Evolutionary conservation across 768 basidiomycete genomes (phyloP).

Genomic region (Flagelloscypha sp.): DNA sequence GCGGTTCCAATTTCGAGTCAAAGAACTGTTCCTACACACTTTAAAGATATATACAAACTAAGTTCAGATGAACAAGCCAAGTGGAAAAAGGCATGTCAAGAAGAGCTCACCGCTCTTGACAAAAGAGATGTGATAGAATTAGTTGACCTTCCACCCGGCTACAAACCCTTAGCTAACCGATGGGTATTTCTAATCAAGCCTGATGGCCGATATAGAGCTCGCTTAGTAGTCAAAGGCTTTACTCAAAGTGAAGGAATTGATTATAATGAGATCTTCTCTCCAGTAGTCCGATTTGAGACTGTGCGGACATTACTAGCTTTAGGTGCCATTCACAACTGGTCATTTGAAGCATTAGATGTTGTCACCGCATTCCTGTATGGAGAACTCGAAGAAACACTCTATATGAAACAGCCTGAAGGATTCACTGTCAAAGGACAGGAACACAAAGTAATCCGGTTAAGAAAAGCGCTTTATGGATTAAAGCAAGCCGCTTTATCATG

Average conservation of each 20-base stretch:
- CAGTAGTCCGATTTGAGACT: constrained; percentile 12
- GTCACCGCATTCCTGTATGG: constrained; percentile 27
- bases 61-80: too few species aligned
- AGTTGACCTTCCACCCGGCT: too few species aligned
- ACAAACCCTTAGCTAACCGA: too few species aligned
- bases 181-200: too few species aligned
- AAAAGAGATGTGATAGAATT: too few species aligned
- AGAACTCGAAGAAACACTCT: constrained; percentile 23
- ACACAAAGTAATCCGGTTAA: constrained; percentile 5
- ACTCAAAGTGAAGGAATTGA: constrained; percentile 27
- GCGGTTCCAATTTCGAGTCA: too few species aligned
- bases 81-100: too few species aligned
- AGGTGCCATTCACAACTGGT: constrained; percentile 23
- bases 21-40: too few species aligned
- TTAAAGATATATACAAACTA: too few species aligned
- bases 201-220: constrained; percentile 23
- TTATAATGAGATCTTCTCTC: constrained; percentile 17
- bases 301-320: constrained; percentile 19
- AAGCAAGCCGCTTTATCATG: constrained; percentile 14
- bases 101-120: too few species aligned
- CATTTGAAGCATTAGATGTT: constrained; percentile 25
- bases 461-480: constrained; percentile 6
- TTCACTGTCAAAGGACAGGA: constrained; percentile 6
- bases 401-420: constrained; percentile 24
- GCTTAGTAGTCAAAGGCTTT: constrained; percentile 21